Conservation (phyloP, 2,329 filamentous ascomycete genomes). For the Alternaria sp. region DNA sequence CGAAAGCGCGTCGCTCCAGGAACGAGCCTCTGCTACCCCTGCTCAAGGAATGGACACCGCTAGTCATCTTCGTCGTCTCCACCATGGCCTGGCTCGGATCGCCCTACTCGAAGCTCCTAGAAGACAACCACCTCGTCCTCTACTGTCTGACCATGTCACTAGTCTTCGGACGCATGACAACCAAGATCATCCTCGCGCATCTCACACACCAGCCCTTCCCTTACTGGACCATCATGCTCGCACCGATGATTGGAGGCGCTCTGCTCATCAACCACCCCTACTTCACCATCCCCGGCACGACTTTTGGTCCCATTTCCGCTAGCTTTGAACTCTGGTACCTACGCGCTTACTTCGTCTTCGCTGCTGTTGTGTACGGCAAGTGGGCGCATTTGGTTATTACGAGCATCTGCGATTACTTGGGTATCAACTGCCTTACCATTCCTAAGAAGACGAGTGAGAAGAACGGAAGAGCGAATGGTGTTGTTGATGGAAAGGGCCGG, state of each 20-base stretch:
- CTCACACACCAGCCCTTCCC: slow-evolving; percentile 93
- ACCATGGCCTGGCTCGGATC: slow-evolving; percentile 88
- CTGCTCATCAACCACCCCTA: slow-evolving; percentile 81
- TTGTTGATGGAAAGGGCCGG: slow-evolving; percentile 43
- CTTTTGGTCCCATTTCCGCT: slow-evolving; percentile 68
- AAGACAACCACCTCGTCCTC: slow-evolving; percentile 85
- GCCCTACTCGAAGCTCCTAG: slow-evolving; percentile 80
- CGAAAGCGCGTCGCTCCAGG: slow-evolving; percentile 73
- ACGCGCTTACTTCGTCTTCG: slow-evolving; percentile 81
- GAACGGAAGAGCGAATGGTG: slow-evolving; percentile 33
- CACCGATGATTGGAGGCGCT: slow-evolving; percentile 84
- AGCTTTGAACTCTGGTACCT: slow-evolving; percentile 79
- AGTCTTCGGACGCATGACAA: slow-evolving; percentile 97
- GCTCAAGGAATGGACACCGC: slow-evolving; percentile 93
- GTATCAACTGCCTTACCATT: slow-evolving; percentile 95
- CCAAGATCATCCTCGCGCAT: slow-evolving; percentile 97
- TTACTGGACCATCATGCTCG: slow-evolving; percentile 92
- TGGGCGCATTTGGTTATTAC: slow-evolving; percentile 93
- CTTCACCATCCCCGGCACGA: slow-evolving; percentile 53
- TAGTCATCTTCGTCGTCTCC: slow-evolving; percentile 77
- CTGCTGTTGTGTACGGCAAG: slow-evolving; percentile 83
- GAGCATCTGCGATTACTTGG: slow-evolving; percentile 88
- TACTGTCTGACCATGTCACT: slow-evolving; percentile 96
- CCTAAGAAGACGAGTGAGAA: slow-evolving; percentile 42
- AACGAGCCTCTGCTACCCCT: slow-evolving; percentile 79